phyloP scores from a whole-genome alignment of 352 stramenopile genomes.

The Hyaloperonospora brassicae region DNA sequence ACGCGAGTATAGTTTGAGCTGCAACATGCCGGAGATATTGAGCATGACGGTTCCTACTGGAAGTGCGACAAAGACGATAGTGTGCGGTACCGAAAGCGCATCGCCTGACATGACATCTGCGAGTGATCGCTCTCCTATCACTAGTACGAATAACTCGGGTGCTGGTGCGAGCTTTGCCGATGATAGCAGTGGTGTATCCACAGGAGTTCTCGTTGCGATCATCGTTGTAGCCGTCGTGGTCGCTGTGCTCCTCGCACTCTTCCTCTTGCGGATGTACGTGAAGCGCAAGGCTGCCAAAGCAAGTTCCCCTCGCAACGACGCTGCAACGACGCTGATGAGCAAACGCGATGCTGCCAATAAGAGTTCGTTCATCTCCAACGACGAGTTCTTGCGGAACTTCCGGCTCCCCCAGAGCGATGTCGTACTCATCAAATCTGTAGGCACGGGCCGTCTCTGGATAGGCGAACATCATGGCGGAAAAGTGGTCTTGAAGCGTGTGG shows the following conservation, averaged over 20 bases:
- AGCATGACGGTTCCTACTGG: neutral
- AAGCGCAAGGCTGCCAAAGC: conserved; percentile 17
- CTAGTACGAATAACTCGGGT: neutral
- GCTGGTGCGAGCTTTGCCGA: neutral
- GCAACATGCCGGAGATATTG: neutral
- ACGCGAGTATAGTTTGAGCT: conserved; percentile 1
- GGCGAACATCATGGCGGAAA: conserved; percentile 48
- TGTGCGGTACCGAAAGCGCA: conserved; percentile 4
- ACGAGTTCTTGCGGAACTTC: conserved; percentile 49
- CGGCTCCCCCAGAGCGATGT: conserved; percentile 50
- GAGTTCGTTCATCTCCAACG: conserved; percentile 57
- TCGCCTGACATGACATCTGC: neutral
- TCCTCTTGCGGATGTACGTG: conserved; percentile 35
- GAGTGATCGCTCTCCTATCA: neutral
- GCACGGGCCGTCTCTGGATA: conserved; percentile 43
- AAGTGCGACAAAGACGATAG: conserved; percentile 1
- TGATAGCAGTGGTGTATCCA: conserved; percentile 21
- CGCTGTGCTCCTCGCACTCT: conserved; percentile 27
- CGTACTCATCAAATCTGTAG: conserved; percentile 42
- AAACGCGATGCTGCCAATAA: conserved; percentile 41
- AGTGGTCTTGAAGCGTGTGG: conserved; percentile 66
- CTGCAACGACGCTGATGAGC: conserved; percentile 37
- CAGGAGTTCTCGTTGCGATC: conserved; percentile 41
- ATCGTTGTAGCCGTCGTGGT: conserved; percentile 39
- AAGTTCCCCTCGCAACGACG: conserved; percentile 25